phyloP scores from a whole-genome alignment of 495 filamentous ascomycete species.

The Platismatia glauca region DNA sequence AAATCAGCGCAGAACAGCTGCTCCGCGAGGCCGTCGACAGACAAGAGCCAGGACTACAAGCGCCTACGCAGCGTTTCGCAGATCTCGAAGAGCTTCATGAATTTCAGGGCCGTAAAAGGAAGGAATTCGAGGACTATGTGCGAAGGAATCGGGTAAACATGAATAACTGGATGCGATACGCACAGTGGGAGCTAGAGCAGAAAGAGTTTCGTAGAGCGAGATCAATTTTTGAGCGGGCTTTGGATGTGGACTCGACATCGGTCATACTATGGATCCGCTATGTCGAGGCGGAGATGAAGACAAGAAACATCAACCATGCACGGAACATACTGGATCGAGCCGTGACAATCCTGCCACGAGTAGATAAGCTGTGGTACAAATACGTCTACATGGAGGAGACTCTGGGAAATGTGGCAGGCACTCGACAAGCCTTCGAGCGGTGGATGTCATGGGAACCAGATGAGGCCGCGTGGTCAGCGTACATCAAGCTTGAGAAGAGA shows the following conservation, averaged over 20 bases:
- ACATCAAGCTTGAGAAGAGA: slow-evolving; percentile 93
- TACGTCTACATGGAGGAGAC: slow-evolving; percentile 99
- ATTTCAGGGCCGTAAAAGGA: slow-evolving; percentile 89
- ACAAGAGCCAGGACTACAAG: slow-evolving; percentile 79
- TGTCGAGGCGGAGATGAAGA: slow-evolving; percentile 94
- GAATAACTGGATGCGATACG: slow-evolving; percentile 99
- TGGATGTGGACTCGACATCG: slow-evolving; percentile 82
- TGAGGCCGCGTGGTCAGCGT: slow-evolving; percentile 88
- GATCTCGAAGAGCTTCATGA: slow-evolving; percentile 98
- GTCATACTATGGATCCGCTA: slow-evolving; percentile 83
- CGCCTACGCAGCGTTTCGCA: slow-evolving; percentile 88
- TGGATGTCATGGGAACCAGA: slow-evolving; percentile 99
- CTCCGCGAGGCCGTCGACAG: slow-evolving; percentile 96
- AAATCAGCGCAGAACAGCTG: slow-evolving; percentile 95
- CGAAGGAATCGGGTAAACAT: slow-evolving; percentile 89
- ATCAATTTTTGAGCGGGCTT: slow-evolving; percentile 91
- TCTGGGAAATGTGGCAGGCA: slow-evolving; percentile 83
- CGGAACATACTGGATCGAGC: slow-evolving; percentile 90
- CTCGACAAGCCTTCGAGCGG: slow-evolving; percentile 88
- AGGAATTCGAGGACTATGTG: slow-evolving; percentile 97
- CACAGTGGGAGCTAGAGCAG: slow-evolving; percentile 94
- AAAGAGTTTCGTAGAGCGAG: slow-evolving; percentile 94
- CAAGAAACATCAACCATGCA: slow-evolving; percentile 93
- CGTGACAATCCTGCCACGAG: slow-evolving; percentile 79
- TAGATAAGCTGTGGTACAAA: slow-evolving; percentile 97